These are phyloP conservation scores for Ophiostoma angusticollis DNA, from an alignment of 2,329 filamentous ascomycete genomes.

Conservation along the genomic window DNA sequence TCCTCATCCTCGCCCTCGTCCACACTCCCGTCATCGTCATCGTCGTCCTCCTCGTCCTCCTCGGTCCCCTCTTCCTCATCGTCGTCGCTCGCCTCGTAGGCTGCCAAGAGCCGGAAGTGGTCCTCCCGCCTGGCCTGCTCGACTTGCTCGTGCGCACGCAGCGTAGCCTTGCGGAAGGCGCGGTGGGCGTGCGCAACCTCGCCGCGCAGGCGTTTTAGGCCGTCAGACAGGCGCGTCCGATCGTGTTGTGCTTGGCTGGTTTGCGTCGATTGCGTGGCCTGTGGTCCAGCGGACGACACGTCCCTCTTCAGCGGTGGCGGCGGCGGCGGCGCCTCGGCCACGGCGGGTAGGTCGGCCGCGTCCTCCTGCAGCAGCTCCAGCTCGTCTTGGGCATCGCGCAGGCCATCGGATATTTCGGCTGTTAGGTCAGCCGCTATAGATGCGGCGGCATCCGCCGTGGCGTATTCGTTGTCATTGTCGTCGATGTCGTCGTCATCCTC, in stretches of 20 bases:
- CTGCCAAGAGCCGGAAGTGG: slow-evolving; percentile 60
- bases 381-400: slow-evolving; percentile 72
- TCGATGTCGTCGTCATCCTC: slow-evolving; percentile 24
- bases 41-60: slow-evolving; percentile 14
- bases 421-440: slow-evolving; percentile 72
- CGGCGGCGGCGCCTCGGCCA: slow-evolving; percentile 17
- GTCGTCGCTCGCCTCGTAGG: slow-evolving; percentile 30
- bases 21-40: slow-evolving; percentile 18
- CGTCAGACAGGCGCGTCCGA: slow-evolving; percentile 51
- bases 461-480: slow-evolving; percentile 36
- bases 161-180: slow-evolving; percentile 69
- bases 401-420: slow-evolving; percentile 63
- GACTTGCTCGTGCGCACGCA: slow-evolving; percentile 63
- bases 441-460: too few species aligned
- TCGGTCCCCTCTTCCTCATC: slow-evolving; percentile 19
- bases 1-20: slow-evolving; percentile 1
- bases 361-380: slow-evolving; percentile 71
- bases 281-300: too few species aligned
- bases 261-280: background rate
- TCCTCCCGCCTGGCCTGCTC: slow-evolving; percentile 63
- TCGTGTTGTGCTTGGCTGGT: slow-evolving; percentile 28
- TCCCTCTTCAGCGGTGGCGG: too few species aligned
- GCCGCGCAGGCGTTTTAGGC: slow-evolving; percentile 50
- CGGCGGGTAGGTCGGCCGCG: slow-evolving; percentile 54
- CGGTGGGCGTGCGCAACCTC: slow-evolving; percentile 47